Evolutionary conservation across 2,329 filamentous ascomycete genomes (phyloP), one percentile per base, ranked within the genome.

Genomic region (Sclerotinia glacialis): DNA sequence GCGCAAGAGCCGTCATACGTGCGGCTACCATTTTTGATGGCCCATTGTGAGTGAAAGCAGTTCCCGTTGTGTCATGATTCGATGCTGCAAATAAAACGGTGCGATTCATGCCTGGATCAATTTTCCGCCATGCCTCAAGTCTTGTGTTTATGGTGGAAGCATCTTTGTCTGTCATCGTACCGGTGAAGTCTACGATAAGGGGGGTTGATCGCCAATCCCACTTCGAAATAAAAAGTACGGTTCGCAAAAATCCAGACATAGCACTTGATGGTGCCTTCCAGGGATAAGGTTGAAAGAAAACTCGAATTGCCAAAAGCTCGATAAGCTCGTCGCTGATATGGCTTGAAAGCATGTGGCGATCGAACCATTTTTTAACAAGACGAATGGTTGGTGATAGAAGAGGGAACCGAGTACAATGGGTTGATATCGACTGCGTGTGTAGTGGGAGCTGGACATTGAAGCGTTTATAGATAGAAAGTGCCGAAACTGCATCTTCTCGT

Each of bases 121-220:
- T 88, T 71, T 90, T 92, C 67, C 95, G 85, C 92, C 92, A 96
- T 18, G 89, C 88, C 69, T 92, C 86, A 67, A 98, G 89, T 26
- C 89, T 87, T 5, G 88, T 90, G 47, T 83, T 83, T 69, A 95
- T 87, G 3, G 82, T 80, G 42, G 85, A 79, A 14, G 89, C 82
- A 40, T 90, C 86, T 14, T 85, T 80, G 9, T 81, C 78, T 9
- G 85, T 84, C 74, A 96, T 82, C 18, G 87, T 84, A 68, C 83
- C 85, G 14, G 86, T 84, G 34, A 92, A 84, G 76, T 97, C 92
- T 34, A 97, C 83, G 44, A 97, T 83, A 42, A 98, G 82, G 1
- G 95, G 90, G 64, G 93, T 89, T 9, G 88, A 83, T 37, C 91
- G 86, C 95, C 95, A 99, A 76, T 98, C 92, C 93, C 95, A 99